Conservation (phyloP, 306 rosid genomes). For the Abrus pulchellus region DNA sequence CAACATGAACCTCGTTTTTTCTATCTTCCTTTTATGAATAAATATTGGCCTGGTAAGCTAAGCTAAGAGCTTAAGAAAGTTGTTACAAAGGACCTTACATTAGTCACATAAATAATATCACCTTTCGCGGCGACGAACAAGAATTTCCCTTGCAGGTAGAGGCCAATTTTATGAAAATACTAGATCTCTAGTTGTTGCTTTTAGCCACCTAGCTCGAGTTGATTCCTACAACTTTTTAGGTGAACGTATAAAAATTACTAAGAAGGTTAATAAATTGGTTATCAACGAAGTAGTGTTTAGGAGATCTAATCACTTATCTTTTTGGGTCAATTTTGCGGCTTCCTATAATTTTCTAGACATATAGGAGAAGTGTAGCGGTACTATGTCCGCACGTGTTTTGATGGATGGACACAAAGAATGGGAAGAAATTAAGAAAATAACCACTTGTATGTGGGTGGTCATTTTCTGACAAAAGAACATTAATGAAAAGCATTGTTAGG, state of each 20-base stretch:
- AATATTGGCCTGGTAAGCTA: background rate
- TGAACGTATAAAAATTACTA: background rate
- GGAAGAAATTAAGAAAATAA: too few relatives aligned
- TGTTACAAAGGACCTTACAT: constrained; percentile 21
- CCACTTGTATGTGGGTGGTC: too few relatives aligned
- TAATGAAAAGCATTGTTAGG: too few relatives aligned
- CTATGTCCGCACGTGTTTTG: too few relatives aligned
- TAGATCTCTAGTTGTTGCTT: background rate
- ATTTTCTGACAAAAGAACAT: too few relatives aligned
- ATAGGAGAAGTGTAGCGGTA: too few relatives aligned
- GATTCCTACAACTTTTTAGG: background rate
- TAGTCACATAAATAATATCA: background rate
- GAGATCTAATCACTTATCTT: background rate
- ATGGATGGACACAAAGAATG: too few relatives aligned
- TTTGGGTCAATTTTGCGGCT: background rate
- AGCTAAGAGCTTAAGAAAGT: constrained; percentile 11
- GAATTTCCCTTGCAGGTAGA: background rate
- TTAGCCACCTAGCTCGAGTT: background rate
- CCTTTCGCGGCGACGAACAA: constrained; percentile 4
- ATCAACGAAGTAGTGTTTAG: background rate
- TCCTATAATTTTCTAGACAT: background rate
- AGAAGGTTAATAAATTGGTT: background rate
- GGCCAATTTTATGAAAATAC: background rate
- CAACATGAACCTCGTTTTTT: background rate
- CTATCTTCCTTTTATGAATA: background rate